A percentile compares a stretch with the other conserved stretches of the same genome.
These are phyloP conservation scores for Podaxis pistillaris DNA, from an alignment of 768 basidiomycete genomes.

Conservation along the genomic window DNA sequence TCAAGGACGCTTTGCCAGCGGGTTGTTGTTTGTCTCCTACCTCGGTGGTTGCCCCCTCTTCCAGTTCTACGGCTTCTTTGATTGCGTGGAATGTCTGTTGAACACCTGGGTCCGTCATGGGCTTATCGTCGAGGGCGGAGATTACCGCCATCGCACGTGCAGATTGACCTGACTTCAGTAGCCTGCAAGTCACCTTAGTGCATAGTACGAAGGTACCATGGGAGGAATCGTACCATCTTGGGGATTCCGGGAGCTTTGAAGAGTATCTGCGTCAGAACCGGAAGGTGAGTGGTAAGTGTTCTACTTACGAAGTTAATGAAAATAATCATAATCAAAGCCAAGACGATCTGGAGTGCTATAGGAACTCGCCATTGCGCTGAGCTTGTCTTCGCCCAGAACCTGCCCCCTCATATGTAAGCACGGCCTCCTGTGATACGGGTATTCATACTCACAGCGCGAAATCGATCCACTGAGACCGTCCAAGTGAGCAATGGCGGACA, in stretches of 20 bases:
- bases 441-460: constrained; percentile 48
- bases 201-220: background rate
- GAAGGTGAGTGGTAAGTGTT: background rate
- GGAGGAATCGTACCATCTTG: constrained; percentile 42
- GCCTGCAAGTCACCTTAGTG: constrained; percentile 32
- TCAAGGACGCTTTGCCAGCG: constrained; percentile 34
- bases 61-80: constrained; percentile 10
- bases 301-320: constrained; percentile 47
- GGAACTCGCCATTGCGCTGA: constrained; percentile 65
- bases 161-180: constrained; percentile 51
- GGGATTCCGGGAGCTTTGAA: constrained; percentile 54
- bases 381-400: constrained; percentile 49
- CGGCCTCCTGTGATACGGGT: background rate
- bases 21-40: background rate
- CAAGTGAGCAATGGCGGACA: background rate
- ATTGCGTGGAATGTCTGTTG: constrained; percentile 43
- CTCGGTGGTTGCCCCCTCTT: constrained; percentile 5
- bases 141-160: constrained; percentile 61
- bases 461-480: constrained; percentile 51
- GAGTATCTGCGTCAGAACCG: background rate
- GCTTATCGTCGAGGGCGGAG: constrained; percentile 56
- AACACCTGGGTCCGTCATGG: constrained; percentile 43
- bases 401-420: constrained; percentile 19
- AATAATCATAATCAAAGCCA: constrained; percentile 52
- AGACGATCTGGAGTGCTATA: constrained; percentile 55